phyloP scores from a whole-genome alignment of 306 rosid genomes.

The Urtica urens region DNA sequence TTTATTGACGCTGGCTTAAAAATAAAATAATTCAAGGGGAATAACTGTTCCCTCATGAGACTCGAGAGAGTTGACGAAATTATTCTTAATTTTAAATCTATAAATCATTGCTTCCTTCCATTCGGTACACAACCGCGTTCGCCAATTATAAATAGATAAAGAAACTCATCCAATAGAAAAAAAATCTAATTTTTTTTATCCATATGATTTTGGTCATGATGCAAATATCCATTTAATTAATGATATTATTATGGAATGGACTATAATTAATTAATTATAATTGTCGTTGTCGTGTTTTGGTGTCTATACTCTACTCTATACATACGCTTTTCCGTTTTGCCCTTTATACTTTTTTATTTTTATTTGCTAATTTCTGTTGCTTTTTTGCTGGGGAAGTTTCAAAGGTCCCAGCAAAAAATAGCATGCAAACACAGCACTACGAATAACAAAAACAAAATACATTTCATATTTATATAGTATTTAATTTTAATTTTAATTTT shows the following conservation, averaged over 20 bases:
- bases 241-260: no score
- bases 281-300: slow-evolving; percentile 3
- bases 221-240: no score
- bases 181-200: neutral
- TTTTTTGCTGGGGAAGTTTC: slow-evolving; percentile 12
- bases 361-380: neutral
- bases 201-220: no score
- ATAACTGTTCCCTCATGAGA: no score
- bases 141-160: neutral
- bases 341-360: slow-evolving; percentile 11
- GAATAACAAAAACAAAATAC: no score
- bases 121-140: slow-evolving; percentile 8
- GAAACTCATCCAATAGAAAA: neutral
- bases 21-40: no score
- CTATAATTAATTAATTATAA: neutral
- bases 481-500: neutral
- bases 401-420: slow-evolving; percentile 14
- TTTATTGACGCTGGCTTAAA: no score
- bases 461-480: neutral
- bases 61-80: no score
- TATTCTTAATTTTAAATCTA: no score
- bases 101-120: no score
- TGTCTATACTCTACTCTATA: no score
- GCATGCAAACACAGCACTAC: no score
- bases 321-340: neutral